Base-by-base conservation (phyloP, 1,139 yeast species). In the Zhuliangozyma parablackwelliae region DNA sequence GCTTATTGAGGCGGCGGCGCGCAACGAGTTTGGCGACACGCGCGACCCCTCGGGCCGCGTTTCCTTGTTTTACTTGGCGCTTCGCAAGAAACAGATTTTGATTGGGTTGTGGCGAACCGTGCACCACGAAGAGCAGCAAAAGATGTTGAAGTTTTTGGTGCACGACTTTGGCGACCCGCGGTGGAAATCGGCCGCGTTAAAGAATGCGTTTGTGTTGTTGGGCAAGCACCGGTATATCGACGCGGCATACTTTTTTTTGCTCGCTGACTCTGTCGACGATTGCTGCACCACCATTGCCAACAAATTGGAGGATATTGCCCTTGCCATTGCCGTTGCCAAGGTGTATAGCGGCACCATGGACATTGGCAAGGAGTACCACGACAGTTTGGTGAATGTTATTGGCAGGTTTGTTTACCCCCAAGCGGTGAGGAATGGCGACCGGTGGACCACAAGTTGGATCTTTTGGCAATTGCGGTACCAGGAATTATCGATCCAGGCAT, bases 101-200 rank as follows among this genome's bases (percentile, higher is more conserved):
- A 51, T 82, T 8, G 89, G 95, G 3, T 69, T 92, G 10, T 94
- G 98, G 98, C 75, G 80, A 51, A 78, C 92, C 1, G 67, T 75
- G 9, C 81, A 84, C 21, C 89, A 89, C 55, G 74, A 82, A 3
- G 98, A 94, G 51, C 89, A 82, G 48, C 78, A 75, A 29, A 89
- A 90, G 54, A 86, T 92, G 78, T 49, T 88, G 37, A 81, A 73
- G 49, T 83, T 92, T 49, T 64, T 92, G 49, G 68, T 70, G 16
- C 83, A 90, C 53, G 94, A 94, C 55, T 92, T 90, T 53, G 63
- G 63, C 1, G 75, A 78, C 38, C 69, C 74, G 9, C 66, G 96
- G 35, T 90, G 97, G 96, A 74, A 69, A 47, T 74, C 87, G 0
- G 96, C 97, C 0, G 97, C 98, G 0, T 62, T 78, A 51, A 92